Conservation (phyloP, 108 stramenopile species). For the Pseudonitzschia multistriata region DNA sequence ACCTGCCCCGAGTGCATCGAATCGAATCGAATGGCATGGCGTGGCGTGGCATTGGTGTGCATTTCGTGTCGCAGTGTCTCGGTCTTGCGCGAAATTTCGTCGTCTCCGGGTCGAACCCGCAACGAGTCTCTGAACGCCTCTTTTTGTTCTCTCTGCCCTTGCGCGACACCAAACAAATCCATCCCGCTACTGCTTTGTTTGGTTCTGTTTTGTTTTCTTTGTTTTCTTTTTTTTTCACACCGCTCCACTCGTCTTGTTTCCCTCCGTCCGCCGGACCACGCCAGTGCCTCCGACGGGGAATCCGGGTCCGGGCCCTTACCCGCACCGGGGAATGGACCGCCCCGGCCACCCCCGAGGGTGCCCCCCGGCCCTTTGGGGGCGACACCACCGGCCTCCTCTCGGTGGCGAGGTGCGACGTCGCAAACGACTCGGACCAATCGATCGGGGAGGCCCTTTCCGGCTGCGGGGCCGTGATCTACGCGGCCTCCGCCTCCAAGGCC, state of each 20-base stretch:
- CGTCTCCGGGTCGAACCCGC: too few species aligned
- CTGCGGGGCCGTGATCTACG: slow-evolving; percentile 42
- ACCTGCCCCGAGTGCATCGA: too few species aligned
- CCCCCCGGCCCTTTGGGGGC: not conserved
- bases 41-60: too few species aligned
- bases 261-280: too few species aligned
- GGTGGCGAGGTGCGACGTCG: slow-evolving; percentile 4
- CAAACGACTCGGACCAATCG: not conserved
- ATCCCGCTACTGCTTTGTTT: not conserved
- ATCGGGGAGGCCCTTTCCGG: not conserved
- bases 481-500: slow-evolving; percentile 52
- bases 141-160: not conserved
- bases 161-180: too few species aligned
- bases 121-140: too few species aligned
- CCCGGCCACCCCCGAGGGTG: not conserved
- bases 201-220: not conserved
- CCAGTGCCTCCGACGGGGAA: slow-evolving; percentile 24
- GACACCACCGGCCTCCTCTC: not conserved
- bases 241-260: too few species aligned
- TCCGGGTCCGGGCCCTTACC: slow-evolving; percentile 19
- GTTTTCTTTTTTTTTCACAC: too few species aligned
- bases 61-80: too few species aligned
- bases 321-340: slow-evolving; percentile 26
- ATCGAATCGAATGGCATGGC: too few species aligned
- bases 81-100: too few species aligned